Conservation (phyloP, 768 basidiomycete genomes). For the Amanita inopinata region DNA sequence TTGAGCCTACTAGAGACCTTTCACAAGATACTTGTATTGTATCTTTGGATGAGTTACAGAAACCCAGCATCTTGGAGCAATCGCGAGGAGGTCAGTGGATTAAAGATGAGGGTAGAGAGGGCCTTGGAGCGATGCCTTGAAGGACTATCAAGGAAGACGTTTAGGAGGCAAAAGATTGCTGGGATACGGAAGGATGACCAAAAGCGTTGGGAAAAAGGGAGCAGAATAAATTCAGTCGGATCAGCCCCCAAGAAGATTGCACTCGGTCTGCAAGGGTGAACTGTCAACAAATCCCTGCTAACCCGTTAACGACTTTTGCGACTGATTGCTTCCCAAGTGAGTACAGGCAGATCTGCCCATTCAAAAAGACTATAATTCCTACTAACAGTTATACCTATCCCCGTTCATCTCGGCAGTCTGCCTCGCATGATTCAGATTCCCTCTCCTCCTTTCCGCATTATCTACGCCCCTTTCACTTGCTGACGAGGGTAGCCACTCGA, state of each 20-base stretch:
- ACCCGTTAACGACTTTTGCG: too few species aligned
- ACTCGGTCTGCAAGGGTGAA: background rate
- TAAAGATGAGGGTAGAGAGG: slow-evolving; percentile 57
- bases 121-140: slow-evolving; percentile 48
- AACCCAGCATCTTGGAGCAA: slow-evolving; percentile 57
- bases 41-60: slow-evolving; percentile 80
- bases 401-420: too few species aligned
- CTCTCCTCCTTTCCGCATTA: too few species aligned
- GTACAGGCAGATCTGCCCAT: too few species aligned
- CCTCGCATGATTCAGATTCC: too few species aligned
- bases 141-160: slow-evolving; percentile 1
- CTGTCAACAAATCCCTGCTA: too few species aligned
- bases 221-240: background rate
- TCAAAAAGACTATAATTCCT: too few species aligned
- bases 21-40: slow-evolving; percentile 68
- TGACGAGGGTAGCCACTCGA: too few species aligned
- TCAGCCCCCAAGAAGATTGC: background rate
- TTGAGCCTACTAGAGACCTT: slow-evolving; percentile 49
- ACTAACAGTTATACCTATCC: too few species aligned
- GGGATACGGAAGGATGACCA: background rate
- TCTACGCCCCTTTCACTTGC: too few species aligned
- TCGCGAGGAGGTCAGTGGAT: slow-evolving; percentile 31
- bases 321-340: too few species aligned
- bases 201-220: background rate
- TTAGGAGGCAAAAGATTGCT: background rate